These are phyloP conservation scores for Fusarium penzigii DNA, from an alignment of 2,329 filamentous ascomycete species.

Conservation along the genomic window DNA sequence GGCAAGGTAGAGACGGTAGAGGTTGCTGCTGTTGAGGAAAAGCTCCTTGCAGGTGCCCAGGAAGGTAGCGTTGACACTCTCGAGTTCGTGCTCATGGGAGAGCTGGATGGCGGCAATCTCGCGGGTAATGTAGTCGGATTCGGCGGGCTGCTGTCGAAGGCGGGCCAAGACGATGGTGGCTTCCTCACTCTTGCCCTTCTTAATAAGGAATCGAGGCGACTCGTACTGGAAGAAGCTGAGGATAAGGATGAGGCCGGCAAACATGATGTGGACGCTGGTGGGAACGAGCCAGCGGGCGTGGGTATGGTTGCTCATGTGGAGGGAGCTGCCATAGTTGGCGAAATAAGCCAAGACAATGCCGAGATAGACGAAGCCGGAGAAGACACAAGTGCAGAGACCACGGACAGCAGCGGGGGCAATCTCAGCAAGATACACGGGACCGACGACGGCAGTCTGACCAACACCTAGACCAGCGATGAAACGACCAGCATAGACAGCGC, in stretches of 20 bases:
- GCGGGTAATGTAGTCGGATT: constrained; percentile 60
- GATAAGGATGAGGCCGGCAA: constrained; percentile 69
- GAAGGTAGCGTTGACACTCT: constrained; percentile 66
- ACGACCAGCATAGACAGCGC: constrained; percentile 62
- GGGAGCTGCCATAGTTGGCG: constrained; percentile 62
- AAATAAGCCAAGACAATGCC: constrained; percentile 82
- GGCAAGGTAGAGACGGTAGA: constrained; percentile 71
- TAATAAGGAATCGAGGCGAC: constrained; percentile 71
- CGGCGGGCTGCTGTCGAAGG: constrained; percentile 59
- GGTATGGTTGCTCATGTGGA: constrained; percentile 49
- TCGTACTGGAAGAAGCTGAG: constrained; percentile 70
- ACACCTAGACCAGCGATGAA: constrained; percentile 68
- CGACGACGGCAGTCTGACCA: constrained; percentile 67
- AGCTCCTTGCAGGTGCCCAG: constrained; percentile 68
- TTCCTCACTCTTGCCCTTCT: constrained; percentile 59
- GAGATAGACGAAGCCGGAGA: constrained; percentile 63
- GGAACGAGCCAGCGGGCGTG: constrained; percentile 64
- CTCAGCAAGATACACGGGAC: constrained; percentile 73
- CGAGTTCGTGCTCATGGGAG: constrained; percentile 70
- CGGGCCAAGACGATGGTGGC: constrained; percentile 55
- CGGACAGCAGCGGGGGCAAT: constrained; percentile 68
- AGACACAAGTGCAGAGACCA: constrained; percentile 68
- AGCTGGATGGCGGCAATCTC: constrained; percentile 67
- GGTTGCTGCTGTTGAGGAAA: constrained; percentile 65
- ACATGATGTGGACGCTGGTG: constrained; percentile 75